Conservation (phyloP, 1,139 yeast genomes). For the Suhomyces coccinellae region DNA sequence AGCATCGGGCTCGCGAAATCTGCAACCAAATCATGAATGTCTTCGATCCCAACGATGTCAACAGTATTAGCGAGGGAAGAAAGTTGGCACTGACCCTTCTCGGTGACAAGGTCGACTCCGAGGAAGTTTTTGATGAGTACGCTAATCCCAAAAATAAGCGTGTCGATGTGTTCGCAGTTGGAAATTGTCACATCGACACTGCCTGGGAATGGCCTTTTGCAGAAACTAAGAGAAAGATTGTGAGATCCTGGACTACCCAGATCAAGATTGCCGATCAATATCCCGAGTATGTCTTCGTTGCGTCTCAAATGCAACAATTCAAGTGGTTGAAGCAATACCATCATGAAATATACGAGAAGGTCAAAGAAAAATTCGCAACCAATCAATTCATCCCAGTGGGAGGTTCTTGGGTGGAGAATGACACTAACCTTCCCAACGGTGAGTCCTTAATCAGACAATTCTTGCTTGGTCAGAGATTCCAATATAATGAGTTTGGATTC, state of each 20-base stretch:
- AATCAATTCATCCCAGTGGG: constrained; percentile 89
- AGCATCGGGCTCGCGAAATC: constrained; percentile 75
- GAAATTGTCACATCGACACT: constrained; percentile 96
- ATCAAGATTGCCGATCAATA: constrained; percentile 78
- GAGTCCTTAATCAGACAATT: constrained; percentile 89
- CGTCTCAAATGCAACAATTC: constrained; percentile 95
- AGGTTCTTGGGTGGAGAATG: constrained; percentile 98
- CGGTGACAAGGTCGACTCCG: constrained; percentile 64
- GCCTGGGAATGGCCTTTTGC: constrained; percentile 99
- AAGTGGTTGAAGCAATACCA: constrained; percentile 87
- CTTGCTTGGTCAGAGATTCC: constrained; percentile 84
- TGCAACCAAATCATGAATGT: constrained; percentile 80
- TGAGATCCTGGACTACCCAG: constrained; percentile 95
- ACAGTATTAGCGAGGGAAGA: constrained; percentile 60
- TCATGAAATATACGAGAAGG: constrained; percentile 68
- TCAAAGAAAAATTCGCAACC: constrained; percentile 64
- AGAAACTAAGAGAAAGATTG: constrained; percentile 87
- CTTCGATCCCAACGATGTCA: constrained; percentile 60
- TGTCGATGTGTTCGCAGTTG: constrained; percentile 72
- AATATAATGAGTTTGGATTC: constrained; percentile 72
- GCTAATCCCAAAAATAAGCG: constrained; percentile 23
- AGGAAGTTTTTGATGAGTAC: constrained; percentile 53
- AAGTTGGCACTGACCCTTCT: constrained; percentile 62
- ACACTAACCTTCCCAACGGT: constrained; percentile 90
- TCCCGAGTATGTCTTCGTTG: constrained; percentile 92